Evolutionary conservation across 176 grass and related monocot genomes (phyloP).

Genomic region (Avena sativa): DNA sequence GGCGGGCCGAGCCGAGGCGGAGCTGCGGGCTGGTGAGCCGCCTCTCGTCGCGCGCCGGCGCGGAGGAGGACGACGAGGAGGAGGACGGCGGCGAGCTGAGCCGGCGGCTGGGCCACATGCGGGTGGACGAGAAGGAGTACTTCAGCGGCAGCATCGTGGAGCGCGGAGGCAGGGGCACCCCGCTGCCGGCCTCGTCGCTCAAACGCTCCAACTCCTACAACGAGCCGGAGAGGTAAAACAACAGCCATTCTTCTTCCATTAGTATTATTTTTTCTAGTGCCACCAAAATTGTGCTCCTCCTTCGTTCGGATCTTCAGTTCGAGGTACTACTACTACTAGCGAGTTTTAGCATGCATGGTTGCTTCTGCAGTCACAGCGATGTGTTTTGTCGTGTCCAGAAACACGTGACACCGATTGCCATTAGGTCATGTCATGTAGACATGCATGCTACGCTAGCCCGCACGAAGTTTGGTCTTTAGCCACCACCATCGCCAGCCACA

Average conservation of each 20-base stretch:
- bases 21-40: slow-evolving; percentile 80
- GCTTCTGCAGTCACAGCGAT: background rate
- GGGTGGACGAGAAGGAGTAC: slow-evolving; percentile 83
- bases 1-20: slow-evolving; percentile 56
- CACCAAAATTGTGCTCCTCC: background rate
- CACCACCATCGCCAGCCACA: background rate
- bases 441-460: background rate
- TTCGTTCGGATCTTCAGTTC: background rate
- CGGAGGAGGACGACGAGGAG: slow-evolving; percentile 36
- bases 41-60: slow-evolving; percentile 47
- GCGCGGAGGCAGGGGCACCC: slow-evolving; percentile 43
- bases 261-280: background rate
- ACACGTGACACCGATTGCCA: background rate
- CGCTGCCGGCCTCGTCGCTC: slow-evolving; percentile 54
- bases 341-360: too few relatives aligned
- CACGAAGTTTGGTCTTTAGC: slow-evolving; percentile 37
- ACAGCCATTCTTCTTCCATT: background rate
- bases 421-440: slow-evolving; percentile 16
- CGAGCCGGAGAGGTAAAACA: slow-evolving; percentile 69
- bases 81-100: slow-evolving; percentile 44
- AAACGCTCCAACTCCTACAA: slow-evolving; percentile 95
- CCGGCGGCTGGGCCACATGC: slow-evolving; percentile 55
- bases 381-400: slow-evolving; percentile 4
- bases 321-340: background rate
- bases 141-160: slow-evolving; percentile 98